phyloP scores from a whole-genome alignment of 148 eudicot species.

The Salicornia ramosissima region DNA sequence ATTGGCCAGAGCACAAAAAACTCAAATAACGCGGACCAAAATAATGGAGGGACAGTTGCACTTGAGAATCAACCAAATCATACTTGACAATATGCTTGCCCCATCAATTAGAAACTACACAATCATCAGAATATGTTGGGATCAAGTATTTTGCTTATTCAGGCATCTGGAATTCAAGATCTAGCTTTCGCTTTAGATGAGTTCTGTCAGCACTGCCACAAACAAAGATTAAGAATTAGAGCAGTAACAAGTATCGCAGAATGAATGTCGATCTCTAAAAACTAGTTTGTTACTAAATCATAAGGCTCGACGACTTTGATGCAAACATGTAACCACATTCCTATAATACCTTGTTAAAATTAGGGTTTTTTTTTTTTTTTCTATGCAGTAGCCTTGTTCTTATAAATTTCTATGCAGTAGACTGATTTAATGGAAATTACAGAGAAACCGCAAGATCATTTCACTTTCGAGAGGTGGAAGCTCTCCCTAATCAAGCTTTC shows the following conservation, averaged over 20 bases:
- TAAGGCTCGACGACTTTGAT: no score
- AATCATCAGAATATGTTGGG: background rate
- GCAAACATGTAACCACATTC: no score
- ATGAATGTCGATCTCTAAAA: background rate
- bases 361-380: no score
- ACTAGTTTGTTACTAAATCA: background rate
- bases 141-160: slow-evolving; percentile 36
- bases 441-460: no score
- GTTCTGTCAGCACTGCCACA: slow-evolving; percentile 84
- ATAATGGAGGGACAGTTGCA: background rate
- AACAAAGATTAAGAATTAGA: slow-evolving; percentile 10
- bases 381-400: no score
- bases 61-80: background rate
- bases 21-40: no score
- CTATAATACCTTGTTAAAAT: no score
- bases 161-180: slow-evolving; percentile 82
- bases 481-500: no score
- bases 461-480: no score
- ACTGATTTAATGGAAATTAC: no score
- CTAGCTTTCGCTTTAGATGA: slow-evolving; percentile 85
- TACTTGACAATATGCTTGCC: slow-evolving; percentile 6
- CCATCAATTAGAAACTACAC: background rate
- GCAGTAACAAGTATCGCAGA: background rate
- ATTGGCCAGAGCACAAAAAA: background rate
- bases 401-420: no score